Evolutionary conservation across 2,329 filamentous ascomycete genomes (phyloP).

Genomic region (Beauveria bassiana): DNA sequence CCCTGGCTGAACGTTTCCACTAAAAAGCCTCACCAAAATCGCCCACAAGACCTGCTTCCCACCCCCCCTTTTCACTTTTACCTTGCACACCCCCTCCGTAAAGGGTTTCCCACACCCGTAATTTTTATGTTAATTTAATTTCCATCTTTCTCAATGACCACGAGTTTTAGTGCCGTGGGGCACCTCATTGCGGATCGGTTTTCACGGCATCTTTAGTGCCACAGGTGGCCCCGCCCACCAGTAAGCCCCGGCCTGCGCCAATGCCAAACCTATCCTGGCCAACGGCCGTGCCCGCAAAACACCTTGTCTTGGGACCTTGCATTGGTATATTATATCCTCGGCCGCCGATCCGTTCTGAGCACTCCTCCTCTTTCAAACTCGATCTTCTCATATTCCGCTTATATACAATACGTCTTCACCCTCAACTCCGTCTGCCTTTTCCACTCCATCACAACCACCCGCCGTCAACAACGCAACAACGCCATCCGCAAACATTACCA

Average conservation of each 20-base stretch:
- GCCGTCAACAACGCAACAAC: not conserved
- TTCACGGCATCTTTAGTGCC: conserved; percentile 12
- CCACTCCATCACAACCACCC: not conserved
- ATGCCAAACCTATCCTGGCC: conserved; percentile 6
- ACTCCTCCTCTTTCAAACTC: not conserved
- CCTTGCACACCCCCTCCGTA: not conserved
- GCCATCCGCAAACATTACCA: not conserved
- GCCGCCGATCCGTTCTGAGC: not conserved
- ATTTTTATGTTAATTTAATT: conserved; percentile 4
- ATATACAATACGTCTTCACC: too few relatives aligned
- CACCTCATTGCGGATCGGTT: conserved; percentile 9
- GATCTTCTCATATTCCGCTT: not conserved
- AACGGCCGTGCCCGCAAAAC: conserved; percentile 10
- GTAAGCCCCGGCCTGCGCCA: conserved; percentile 8
- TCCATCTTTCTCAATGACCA: not conserved
- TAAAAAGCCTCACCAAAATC: too few relatives aligned
- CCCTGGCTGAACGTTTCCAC: too few relatives aligned
- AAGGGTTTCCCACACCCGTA: not conserved
- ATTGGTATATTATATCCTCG: conserved; percentile 12
- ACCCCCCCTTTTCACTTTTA: not conserved
- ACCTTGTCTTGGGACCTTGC: conserved; percentile 9
- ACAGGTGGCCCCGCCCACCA: conserved; percentile 2
- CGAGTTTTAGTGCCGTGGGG: conserved; percentile 2
- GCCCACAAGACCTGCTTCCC: too few relatives aligned
- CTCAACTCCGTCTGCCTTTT: not conserved